Evolutionary conservation across 495 filamentous ascomycete species (phyloP).

Genomic region (Neurospora hispaniola): DNA sequence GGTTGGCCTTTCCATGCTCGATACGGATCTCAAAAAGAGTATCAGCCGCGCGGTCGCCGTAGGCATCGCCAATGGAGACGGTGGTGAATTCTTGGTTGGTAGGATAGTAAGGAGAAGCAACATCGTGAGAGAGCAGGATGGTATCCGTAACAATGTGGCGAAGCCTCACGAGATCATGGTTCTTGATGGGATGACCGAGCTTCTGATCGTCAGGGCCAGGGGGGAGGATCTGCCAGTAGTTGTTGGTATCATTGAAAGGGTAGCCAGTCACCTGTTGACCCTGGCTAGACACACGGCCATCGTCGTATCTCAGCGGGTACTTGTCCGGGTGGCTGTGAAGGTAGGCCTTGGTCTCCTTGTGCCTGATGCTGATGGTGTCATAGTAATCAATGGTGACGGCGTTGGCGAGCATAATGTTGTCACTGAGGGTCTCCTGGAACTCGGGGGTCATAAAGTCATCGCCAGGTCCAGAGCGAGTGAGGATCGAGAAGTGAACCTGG

Average conservation of each 20-base stretch:
- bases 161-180: constrained; percentile 80
- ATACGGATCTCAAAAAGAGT: constrained; percentile 89
- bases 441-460: constrained; percentile 99
- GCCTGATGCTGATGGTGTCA: constrained; percentile 75
- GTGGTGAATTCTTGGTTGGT: constrained; percentile 99
- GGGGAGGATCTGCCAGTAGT: constrained; percentile 92
- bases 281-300: constrained; percentile 94
- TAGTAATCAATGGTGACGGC: constrained; percentile 81
- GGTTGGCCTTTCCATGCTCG: constrained; percentile 70
- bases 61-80: constrained; percentile 57
- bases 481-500: constrained; percentile 93
- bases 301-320: constrained; percentile 92
- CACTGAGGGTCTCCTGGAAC: constrained; percentile 92
- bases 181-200: constrained; percentile 55
- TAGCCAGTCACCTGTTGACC: constrained; percentile 98
- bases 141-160: constrained; percentile 80
- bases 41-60: constrained; percentile 73
- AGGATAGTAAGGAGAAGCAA: constrained; percentile 92
- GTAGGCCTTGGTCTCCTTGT: constrained; percentile 95
- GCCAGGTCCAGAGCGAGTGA: constrained; percentile 80
- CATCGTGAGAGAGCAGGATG: constrained; percentile 89
- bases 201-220: constrained; percentile 40
- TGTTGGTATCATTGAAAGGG: constrained; percentile 97
- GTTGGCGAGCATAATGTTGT: constrained; percentile 84
- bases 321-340: constrained; percentile 84